Evolutionary conservation across 768 basidiomycete genomes (phyloP).

Genomic region (Terana coerulea): DNA sequence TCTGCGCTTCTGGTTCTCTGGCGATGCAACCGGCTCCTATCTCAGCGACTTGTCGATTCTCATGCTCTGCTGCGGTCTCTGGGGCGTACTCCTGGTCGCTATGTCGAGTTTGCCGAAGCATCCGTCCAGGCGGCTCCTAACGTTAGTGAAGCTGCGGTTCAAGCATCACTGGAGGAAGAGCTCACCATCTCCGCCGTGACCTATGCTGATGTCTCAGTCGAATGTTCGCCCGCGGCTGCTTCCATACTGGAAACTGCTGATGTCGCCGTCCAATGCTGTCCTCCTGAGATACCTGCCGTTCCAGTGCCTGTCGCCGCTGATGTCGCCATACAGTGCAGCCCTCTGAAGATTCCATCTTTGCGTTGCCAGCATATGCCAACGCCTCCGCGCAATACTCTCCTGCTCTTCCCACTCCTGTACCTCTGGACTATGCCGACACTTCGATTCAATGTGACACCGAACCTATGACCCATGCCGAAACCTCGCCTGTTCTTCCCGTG

Average conservation of each 20-base stretch:
- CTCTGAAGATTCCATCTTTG: background rate
- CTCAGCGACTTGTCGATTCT: background rate
- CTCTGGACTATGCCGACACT: background rate
- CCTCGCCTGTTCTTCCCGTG: background rate
- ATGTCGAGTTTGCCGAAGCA: background rate
- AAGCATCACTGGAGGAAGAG: background rate
- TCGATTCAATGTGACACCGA: too few relatives aligned
- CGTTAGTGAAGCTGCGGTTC: background rate
- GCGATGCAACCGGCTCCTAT: constrained; percentile 5
- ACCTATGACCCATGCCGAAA: background rate
- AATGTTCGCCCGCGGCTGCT: background rate
- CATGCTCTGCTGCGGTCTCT: background rate
- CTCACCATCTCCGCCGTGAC: background rate
- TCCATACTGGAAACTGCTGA: background rate
- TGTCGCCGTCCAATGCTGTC: background rate
- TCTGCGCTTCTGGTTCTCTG: constrained; percentile 10
- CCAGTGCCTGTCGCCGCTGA: background rate
- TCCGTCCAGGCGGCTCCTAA: background rate
- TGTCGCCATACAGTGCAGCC: background rate
- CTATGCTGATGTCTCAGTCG: background rate
- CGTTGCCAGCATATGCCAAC: background rate
- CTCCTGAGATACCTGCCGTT: background rate
- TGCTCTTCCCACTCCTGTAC: too few relatives aligned
- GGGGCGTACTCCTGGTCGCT: background rate
- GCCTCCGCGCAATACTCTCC: background rate